Base-by-base conservation (phyloP, 768 basidiomycete species). In the Boletus vermiculosoides region DNA sequence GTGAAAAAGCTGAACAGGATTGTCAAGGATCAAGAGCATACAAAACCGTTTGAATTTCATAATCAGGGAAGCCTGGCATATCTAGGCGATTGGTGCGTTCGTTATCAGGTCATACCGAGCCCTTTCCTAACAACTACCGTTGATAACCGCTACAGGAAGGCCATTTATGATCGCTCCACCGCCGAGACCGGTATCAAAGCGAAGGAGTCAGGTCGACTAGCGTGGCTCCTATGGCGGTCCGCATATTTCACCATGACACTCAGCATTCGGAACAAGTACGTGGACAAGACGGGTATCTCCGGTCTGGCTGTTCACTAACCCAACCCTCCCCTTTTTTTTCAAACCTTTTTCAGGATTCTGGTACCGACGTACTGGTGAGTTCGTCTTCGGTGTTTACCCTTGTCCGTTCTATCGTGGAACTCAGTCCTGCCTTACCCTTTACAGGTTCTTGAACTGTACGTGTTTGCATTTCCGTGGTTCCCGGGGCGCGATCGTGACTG, bases 211-310 rank as follows among this genome's bases (percentile, higher is more conserved):
- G 84, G 88, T 28, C 78, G 86, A 37, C 59, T 88, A 39, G 89
- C 89, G 12, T 91, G 88, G 88, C 75, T 91, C 33, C 75, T 91
- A 47, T 91, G 89, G 89, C 78, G 89, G 52, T 87, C 85, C 18
- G 88, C 90, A 2, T 92, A 92, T 72, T 88, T 90, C 69, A 87
- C 87, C 6, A 83, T 83, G 82, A 88, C 88, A 5, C 69, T 92
- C 52, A 89, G 86, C 65, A 56, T 80, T 59, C 77, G 87, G 69
- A 90, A 90, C 71, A 88, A 84, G 84, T 85, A 60, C 63, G 80
- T 78, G 36, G 30, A 28, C 42, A 16, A 5, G 28, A 44, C 28
- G 16, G 52, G 41, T 40, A 56, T 57, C 57, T 56, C 59, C 57
- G 25, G 20, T 44, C 11, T 20, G 49, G 52, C 42, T 34, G 13